Evolutionary conservation across 192 early-diverging fungal species (phyloP).

Genomic region (Coemansia sp.): DNA sequence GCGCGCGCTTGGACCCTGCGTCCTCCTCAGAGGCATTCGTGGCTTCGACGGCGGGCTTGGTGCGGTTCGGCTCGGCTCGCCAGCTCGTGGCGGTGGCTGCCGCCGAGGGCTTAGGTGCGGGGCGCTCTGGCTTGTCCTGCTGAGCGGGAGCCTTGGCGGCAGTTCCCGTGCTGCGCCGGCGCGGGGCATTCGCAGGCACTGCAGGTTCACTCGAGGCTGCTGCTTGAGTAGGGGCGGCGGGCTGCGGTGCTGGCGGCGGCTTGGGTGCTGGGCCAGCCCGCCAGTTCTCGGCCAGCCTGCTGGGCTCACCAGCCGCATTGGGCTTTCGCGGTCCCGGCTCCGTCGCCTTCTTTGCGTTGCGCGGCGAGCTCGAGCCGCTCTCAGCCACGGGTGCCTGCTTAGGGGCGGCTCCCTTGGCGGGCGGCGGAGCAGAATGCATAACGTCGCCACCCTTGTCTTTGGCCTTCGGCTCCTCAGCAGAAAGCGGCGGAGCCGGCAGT

Average conservation of each 20-base stretch:
- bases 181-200: not conserved
- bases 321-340: not conserved
- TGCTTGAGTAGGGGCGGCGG: not conserved
- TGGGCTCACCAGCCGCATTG: not conserved
- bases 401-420: not conserved
- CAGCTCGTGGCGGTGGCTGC: conserved; percentile 20
- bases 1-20: conserved; percentile 1
- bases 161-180: conserved; percentile 8
- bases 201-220: not conserved
- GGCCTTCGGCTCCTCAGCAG: not conserved
- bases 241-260: not conserved
- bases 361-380: not conserved
- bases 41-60: conserved; percentile 1
- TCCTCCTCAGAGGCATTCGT: not conserved
- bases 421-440: not conserved
- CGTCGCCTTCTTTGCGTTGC: not conserved
- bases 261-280: conserved; percentile 5
- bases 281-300: conserved; percentile 6
- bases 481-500: not conserved
- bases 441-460: not conserved
- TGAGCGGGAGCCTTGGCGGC: not conserved
- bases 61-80: conserved; percentile 21
- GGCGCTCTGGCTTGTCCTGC: conserved; percentile 1
- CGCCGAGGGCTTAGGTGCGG: conserved; percentile 6
- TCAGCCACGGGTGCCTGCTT: not conserved